Evolutionary conservation across 2,329 filamentous ascomycete genomes (phyloP).

Genomic region (Microsporum canis): DNA sequence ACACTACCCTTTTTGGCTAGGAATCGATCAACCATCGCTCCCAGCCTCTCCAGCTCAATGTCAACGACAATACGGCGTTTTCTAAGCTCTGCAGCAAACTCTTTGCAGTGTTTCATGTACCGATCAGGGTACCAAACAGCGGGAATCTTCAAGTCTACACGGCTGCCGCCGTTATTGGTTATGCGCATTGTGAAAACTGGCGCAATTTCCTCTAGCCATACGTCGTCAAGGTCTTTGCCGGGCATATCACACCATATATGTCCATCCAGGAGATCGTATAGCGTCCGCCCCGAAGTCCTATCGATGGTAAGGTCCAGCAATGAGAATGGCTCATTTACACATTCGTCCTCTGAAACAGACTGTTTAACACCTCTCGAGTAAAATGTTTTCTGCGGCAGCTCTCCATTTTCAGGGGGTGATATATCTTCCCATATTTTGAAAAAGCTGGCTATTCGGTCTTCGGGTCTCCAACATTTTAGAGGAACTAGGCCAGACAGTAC

Average conservation of each 20-base stretch:
- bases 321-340: conserved; percentile 29
- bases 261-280: conserved; percentile 45
- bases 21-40: conserved; percentile 23
- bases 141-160: conserved; percentile 42
- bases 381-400: conserved; percentile 36
- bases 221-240: conserved; percentile 32
- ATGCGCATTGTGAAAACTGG: conserved; percentile 45
- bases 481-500: conserved; percentile 28
- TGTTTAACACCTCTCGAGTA: conserved; percentile 36
- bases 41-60: conserved; percentile 25
- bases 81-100: conserved; percentile 39
- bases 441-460: conserved; percentile 35
- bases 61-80: conserved; percentile 25
- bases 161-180: conserved; percentile 18
- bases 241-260: conserved; percentile 38
- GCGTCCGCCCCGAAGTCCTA: conserved; percentile 31
- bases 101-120: conserved; percentile 44
- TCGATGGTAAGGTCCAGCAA: conserved; percentile 31
- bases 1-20: conserved; percentile 15
- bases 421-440: conserved; percentile 42
- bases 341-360: conserved; percentile 19
- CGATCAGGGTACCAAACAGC: conserved; percentile 47
- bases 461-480: conserved; percentile 17
- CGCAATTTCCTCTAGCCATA: conserved; percentile 39
- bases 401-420: conserved; percentile 31